phyloP scores from a whole-genome alignment of 139 green algal species.

The Chlamydomonas eustigma region DNA sequence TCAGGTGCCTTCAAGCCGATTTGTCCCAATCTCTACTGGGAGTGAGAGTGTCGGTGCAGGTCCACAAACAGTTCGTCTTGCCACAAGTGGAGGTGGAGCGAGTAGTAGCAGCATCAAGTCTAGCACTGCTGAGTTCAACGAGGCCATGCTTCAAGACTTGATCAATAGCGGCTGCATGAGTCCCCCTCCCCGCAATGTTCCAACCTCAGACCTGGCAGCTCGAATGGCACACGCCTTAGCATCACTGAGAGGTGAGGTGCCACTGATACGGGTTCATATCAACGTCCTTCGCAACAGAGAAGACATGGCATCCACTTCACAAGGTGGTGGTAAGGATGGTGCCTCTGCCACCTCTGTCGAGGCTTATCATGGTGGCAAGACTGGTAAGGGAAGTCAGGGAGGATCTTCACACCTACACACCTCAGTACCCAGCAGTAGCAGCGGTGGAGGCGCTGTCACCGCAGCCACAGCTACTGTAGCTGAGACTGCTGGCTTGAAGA shows the following conservation, averaged over 20 bases:
- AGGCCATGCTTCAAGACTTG: constrained; percentile 1
- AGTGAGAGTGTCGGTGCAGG: too few species aligned
- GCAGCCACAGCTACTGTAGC: neutral
- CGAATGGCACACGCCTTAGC: constrained; percentile 50
- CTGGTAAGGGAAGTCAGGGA: neutral
- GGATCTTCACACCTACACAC: neutral
- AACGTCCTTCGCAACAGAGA: constrained; percentile 5
- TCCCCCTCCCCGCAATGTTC: neutral
- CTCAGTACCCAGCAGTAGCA: too few species aligned
- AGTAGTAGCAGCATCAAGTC: neutral
- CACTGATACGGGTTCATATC: constrained; percentile 52
- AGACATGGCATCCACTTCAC: neutral
- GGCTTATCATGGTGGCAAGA: neutral
- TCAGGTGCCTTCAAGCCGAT: too few species aligned
- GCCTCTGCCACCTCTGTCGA: neutral
- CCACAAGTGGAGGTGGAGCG: too few species aligned
- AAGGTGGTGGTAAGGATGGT: neutral
- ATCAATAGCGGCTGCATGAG: constrained; percentile 10
- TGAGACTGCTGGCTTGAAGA: neutral
- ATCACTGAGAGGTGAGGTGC: constrained; percentile 56
- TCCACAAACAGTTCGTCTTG: too few species aligned
- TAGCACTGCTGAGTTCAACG: neutral
- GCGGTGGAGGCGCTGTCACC: neutral
- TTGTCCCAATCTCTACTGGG: too few species aligned
- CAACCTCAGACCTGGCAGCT: constrained; percentile 2